Percentiles rank a stretch among this genome's conserved stretches.
Conservation (phyloP, 2,329 filamentous ascomycete genomes). For the Epichloe festucae region DNA sequence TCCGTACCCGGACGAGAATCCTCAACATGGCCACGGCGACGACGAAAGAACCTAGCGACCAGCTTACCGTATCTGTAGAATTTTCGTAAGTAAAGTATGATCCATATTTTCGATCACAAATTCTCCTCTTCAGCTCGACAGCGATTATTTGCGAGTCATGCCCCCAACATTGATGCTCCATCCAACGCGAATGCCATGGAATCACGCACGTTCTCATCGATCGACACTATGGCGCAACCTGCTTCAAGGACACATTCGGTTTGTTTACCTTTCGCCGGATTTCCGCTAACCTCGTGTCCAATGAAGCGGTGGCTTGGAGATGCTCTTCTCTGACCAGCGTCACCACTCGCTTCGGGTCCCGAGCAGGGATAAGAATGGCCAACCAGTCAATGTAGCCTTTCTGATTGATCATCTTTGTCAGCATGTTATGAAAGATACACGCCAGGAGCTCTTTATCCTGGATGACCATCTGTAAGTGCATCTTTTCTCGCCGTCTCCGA, state of each 20-base stretch:
- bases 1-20: not conserved
- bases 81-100: conserved; percentile 38
- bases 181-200: not conserved
- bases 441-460: conserved; percentile 81
- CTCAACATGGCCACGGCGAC: not conserved
- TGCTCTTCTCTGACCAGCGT: conserved; percentile 77
- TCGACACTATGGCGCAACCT: not conserved
- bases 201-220: not conserved
- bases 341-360: conserved; percentile 62
- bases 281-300: not conserved
- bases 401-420: conserved; percentile 70
- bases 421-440: conserved; percentile 69
- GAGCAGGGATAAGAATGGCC: conserved; percentile 42
- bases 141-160: not conserved
- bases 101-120: not conserved
- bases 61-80: conserved; percentile 54
- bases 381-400: conserved; percentile 55
- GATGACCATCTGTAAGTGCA: conserved; percentile 71
- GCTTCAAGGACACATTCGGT: not conserved
- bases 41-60: conserved; percentile 8
- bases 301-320: conserved; percentile 74
- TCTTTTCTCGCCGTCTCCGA: conserved; percentile 5
- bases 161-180: not conserved
- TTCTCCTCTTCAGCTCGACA: not conserved
- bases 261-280: not conserved